A percentile compares a stretch with the other conserved stretches of the same genome.
Conservation (phyloP, 768 basidiomycete species). For the Lentinula detonsa region DNA sequence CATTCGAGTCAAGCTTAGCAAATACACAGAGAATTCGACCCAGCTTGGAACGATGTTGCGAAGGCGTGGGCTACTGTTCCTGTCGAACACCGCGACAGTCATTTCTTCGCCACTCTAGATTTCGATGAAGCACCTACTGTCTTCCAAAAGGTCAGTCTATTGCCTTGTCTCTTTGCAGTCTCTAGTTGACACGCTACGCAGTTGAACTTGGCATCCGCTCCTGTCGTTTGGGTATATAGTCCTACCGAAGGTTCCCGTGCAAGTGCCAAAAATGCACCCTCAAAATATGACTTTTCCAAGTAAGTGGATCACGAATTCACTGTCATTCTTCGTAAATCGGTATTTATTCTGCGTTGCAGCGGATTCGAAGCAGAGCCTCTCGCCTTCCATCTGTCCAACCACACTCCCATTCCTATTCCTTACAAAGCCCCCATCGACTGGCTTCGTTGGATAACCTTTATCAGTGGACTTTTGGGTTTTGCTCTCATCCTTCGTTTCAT, state of each 20-base stretch:
- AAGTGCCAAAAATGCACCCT: slow-evolving; percentile 47
- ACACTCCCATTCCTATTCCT: slow-evolving; percentile 77
- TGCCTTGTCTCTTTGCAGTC: background rate
- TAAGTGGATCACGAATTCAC: slow-evolving; percentile 25
- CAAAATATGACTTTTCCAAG: slow-evolving; percentile 77
- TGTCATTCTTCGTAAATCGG: background rate
- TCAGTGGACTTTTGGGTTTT: slow-evolving; percentile 38
- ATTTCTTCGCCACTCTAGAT: slow-evolving; percentile 92
- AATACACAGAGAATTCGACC: slow-evolving; percentile 69
- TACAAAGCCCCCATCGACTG: slow-evolving; percentile 78
- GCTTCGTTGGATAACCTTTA: slow-evolving; percentile 45
- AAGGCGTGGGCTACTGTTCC: slow-evolving; percentile 73
- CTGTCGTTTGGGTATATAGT: slow-evolving; percentile 73
- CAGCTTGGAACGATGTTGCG: slow-evolving; percentile 75
- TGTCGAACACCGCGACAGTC: slow-evolving; percentile 57
- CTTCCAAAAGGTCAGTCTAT: slow-evolving; percentile 68
- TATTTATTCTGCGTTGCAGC: slow-evolving; percentile 30
- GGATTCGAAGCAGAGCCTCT: slow-evolving; percentile 80
- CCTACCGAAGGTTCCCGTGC: slow-evolving; percentile 66
- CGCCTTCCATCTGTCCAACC: slow-evolving; percentile 64
- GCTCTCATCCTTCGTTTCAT: slow-evolving; percentile 54
- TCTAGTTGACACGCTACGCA: slow-evolving; percentile 20
- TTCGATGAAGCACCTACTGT: slow-evolving; percentile 71
- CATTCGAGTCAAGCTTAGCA: background rate
- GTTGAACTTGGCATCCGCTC: slow-evolving; percentile 82